Evolutionary conservation across 2,329 filamentous ascomycete genomes (phyloP).

Genomic region (Corynespora cassiicola): DNA sequence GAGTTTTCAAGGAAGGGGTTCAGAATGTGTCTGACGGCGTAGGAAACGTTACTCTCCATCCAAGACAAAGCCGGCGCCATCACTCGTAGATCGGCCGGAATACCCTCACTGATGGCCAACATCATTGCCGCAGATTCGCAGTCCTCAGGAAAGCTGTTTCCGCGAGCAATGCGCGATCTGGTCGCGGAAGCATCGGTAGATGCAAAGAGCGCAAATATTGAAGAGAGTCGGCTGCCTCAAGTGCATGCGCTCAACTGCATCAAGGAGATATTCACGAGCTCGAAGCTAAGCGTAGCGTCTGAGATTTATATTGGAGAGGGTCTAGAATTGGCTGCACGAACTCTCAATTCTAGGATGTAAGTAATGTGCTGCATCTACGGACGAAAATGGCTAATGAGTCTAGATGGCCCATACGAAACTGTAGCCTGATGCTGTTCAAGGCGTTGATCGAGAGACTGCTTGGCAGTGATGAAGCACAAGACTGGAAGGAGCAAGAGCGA

Average conservation of each 20-base stretch:
- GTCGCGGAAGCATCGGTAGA: constrained; percentile 64
- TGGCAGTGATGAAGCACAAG: constrained; percentile 69
- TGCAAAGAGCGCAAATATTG: constrained; percentile 60
- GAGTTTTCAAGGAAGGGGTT: constrained; percentile 1
- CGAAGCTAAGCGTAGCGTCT: constrained; percentile 73
- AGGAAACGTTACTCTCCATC: constrained; percentile 74
- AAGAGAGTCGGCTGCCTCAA: constrained; percentile 73
- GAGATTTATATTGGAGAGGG: constrained; percentile 76
- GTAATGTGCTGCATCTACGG: constrained; percentile 26
- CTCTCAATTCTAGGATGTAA: constrained; percentile 79
- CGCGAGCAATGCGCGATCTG: constrained; percentile 68
- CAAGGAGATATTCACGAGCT: constrained; percentile 89
- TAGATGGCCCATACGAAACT: constrained; percentile 94
- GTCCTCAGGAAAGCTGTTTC: constrained; percentile 62
- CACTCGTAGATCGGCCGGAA: constrained; percentile 88
- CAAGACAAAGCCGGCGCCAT: constrained; percentile 76
- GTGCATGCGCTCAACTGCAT: constrained; percentile 95
- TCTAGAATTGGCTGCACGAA: constrained; percentile 79
- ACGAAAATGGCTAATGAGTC: constrained; percentile 6
- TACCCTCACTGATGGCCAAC: constrained; percentile 85
- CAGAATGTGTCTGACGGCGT: constrained; percentile 6
- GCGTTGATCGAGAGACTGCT: constrained; percentile 82
- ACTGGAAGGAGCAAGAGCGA: constrained; percentile 62
- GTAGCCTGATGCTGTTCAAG: constrained; percentile 85
- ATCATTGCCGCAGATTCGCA: constrained; percentile 75